Evolutionary conservation across 2,329 filamentous ascomycete species (phyloP).

Genomic region (Scytalidium lignicola): DNA sequence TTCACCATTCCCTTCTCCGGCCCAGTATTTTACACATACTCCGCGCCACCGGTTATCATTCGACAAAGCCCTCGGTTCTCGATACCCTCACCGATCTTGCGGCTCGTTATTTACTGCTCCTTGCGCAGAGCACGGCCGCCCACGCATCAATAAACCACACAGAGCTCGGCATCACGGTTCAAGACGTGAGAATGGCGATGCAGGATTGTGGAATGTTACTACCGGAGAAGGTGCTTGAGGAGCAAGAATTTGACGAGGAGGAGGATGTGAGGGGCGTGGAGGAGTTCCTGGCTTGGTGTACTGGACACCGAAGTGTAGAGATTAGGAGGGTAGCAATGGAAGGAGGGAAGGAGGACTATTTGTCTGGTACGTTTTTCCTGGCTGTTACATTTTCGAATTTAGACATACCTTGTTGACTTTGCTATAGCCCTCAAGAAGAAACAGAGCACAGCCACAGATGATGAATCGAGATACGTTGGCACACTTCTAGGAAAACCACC

Average conservation of each 20-base stretch:
- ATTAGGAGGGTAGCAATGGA: slow-evolving; percentile 76
- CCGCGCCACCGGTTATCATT: slow-evolving; percentile 84
- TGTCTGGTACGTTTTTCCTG: slow-evolving; percentile 46
- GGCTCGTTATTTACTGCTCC: slow-evolving; percentile 70
- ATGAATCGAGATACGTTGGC: slow-evolving; percentile 79
- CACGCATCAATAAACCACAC: slow-evolving; percentile 60
- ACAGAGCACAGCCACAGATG: slow-evolving; percentile 74
- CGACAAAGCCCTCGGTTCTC: slow-evolving; percentile 73
- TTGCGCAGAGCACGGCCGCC: slow-evolving; percentile 66
- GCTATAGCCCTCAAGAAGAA: slow-evolving; percentile 76
- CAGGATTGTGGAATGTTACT: slow-evolving; percentile 72
- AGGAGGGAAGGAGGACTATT: slow-evolving; percentile 66
- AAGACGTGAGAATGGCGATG: slow-evolving; percentile 81
- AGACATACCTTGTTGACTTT: slow-evolving; percentile 2
- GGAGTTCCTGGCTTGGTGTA: slow-evolving; percentile 75
- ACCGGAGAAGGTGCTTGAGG: slow-evolving; percentile 60
- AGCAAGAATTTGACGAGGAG: slow-evolving; percentile 59
- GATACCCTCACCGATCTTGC: slow-evolving; percentile 86
- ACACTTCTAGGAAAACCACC: slow-evolving; percentile 73
- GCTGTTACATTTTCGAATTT: neutral
- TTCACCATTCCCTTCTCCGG: slow-evolving; percentile 75
- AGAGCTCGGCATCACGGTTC: slow-evolving; percentile 60
- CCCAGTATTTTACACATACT: slow-evolving; percentile 87
- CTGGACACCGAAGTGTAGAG: slow-evolving; percentile 68
- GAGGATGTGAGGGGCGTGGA: slow-evolving; percentile 76